A percentile compares a stretch with the other conserved stretches of the same genome.
Conservation (phyloP, 2,329 filamentous ascomycete species). For the Aspergillus candidus region DNA sequence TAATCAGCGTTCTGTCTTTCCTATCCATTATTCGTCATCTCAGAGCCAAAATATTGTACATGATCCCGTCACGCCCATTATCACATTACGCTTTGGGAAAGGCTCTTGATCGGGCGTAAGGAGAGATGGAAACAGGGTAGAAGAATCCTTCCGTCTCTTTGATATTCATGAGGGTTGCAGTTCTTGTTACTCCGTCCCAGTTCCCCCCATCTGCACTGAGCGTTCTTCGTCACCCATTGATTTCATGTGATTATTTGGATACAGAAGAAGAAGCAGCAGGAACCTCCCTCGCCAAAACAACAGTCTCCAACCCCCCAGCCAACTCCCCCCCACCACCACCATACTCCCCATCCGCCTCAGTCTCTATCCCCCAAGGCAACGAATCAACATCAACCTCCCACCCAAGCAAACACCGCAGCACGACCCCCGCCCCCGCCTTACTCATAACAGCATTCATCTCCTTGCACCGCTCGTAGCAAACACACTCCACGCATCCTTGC, state of each 20-base stretch:
- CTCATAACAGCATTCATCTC: slow-evolving; percentile 89
- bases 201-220: not conserved
- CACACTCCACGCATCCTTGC: slow-evolving; percentile 83
- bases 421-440: slow-evolving; percentile 77
- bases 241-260: not conserved
- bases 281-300: slow-evolving; percentile 67
- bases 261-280: slow-evolving; percentile 16
- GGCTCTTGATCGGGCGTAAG: too few relatives aligned
- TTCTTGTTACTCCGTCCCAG: slow-evolving; percentile 2
- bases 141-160: too few relatives aligned
- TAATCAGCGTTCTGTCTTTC: too few relatives aligned
- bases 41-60: too few relatives aligned
- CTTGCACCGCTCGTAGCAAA: slow-evolving; percentile 76
- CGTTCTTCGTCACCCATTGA: too few relatives aligned
- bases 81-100: too few relatives aligned
- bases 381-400: slow-evolving; percentile 73
- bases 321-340: slow-evolving; percentile 49
- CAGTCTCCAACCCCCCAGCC: slow-evolving; percentile 72
- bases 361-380: slow-evolving; percentile 78
- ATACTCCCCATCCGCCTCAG: slow-evolving; percentile 65
- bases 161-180: too few relatives aligned
- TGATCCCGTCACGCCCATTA: too few relatives aligned
- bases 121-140: too few relatives aligned
- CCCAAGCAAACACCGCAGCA: slow-evolving; percentile 69
- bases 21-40: too few relatives aligned